phyloP scores from a whole-genome alignment of 2,329 filamentous ascomycete species.

The Diaporthe eres region DNA sequence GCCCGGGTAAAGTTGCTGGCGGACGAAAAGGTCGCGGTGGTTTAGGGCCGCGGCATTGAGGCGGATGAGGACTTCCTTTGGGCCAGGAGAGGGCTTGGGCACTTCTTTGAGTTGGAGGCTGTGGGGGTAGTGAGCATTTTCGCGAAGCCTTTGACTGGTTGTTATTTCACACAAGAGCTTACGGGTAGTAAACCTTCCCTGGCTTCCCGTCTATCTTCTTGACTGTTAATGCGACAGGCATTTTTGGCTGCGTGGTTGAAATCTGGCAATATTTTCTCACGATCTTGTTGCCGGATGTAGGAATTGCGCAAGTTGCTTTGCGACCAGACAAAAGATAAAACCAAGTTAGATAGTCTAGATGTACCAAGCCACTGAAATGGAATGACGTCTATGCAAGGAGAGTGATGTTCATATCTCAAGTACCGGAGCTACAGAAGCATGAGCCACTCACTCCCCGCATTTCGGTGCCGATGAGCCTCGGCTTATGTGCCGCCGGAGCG shows the following conservation, averaged over 20 bases:
- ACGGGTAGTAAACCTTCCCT: slow-evolving; percentile 89
- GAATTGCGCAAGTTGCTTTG: too few species aligned
- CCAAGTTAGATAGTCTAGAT: not conserved
- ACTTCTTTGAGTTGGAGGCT: slow-evolving; percentile 74
- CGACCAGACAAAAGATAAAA: not conserved
- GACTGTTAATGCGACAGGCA: slow-evolving; percentile 73
- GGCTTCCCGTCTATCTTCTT: slow-evolving; percentile 84
- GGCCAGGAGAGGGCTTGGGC: slow-evolving; percentile 73
- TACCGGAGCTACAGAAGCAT: not conserved
- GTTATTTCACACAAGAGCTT: slow-evolving; percentile 46
- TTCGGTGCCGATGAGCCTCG: slow-evolving; percentile 28
- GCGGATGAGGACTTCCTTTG: slow-evolving; percentile 79
- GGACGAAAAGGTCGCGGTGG: slow-evolving; percentile 95
- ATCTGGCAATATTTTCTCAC: not conserved
- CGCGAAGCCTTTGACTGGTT: not conserved
- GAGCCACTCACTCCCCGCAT: slow-evolving; percentile 25
- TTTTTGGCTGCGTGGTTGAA: slow-evolving; percentile 46
- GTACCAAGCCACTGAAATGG: too few species aligned
- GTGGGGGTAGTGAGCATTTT: not conserved
- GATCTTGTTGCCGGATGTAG: not conserved
- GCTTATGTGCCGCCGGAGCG: slow-evolving; percentile 8
- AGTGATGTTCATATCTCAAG: not conserved
- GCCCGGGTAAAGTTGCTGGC: slow-evolving; percentile 90
- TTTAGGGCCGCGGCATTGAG: slow-evolving; percentile 88
- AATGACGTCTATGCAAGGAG: slow-evolving; percentile 18